phyloP scores from a whole-genome alignment of 495 filamentous ascomycete species.

The Neohortaea acidophila region DNA sequence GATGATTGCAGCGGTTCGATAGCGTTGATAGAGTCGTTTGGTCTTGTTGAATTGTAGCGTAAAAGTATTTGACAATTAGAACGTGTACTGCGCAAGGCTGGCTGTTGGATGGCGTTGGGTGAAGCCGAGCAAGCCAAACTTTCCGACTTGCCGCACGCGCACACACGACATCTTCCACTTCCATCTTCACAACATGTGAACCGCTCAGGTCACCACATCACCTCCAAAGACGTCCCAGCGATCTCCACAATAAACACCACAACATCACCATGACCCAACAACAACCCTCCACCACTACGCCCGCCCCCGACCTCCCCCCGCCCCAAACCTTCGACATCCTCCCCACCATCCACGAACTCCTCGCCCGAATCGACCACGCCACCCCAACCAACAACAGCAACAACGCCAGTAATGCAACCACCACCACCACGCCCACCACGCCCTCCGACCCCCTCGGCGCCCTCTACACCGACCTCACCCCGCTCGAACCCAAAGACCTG shows the following conservation, averaged over 20 bases:
- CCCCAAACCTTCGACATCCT: constrained; percentile 65
- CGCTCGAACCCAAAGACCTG: constrained; percentile 63
- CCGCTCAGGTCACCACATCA: constrained; percentile 24
- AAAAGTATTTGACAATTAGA: too few species aligned
- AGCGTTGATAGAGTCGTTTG: too few species aligned
- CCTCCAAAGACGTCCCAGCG: constrained; percentile 35
- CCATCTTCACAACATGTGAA: constrained; percentile 23
- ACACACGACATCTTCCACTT: too few species aligned
- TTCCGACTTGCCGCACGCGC: too few species aligned
- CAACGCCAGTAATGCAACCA: constrained; percentile 9
- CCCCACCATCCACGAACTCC: constrained; percentile 61
- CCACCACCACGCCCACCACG: constrained; percentile 6
- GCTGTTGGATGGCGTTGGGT: too few species aligned
- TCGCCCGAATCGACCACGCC: constrained; percentile 50
- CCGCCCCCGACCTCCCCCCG: constrained; percentile 28
- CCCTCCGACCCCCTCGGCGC: neutral
- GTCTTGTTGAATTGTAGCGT: too few species aligned
- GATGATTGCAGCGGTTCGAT: too few species aligned
- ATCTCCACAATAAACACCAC: constrained; percentile 1
- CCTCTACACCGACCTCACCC: constrained; percentile 21
- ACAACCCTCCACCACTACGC: too few species aligned
- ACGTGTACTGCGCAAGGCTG: too few species aligned
- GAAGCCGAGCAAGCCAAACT: too few species aligned
- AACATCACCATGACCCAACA: constrained; percentile 3
- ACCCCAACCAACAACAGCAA: constrained; percentile 15